phyloP scores from a whole-genome alignment of 129 eudicot genomes.

The Flaveria linearis region DNA sequence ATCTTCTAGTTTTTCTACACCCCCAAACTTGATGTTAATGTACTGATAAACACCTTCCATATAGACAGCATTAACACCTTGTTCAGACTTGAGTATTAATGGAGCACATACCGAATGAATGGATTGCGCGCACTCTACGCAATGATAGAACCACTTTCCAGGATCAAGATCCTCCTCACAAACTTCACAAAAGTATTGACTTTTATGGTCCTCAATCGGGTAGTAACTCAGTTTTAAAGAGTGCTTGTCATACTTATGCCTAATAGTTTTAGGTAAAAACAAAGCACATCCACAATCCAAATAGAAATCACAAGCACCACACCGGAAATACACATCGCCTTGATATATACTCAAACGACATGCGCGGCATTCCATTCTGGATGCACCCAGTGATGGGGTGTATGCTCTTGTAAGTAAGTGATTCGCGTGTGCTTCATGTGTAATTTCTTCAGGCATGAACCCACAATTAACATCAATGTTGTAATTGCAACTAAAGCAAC shows the following conservation, averaged over 20 bases:
- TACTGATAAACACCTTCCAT: neutral
- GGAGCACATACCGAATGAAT: neutral
- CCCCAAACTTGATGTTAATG: neutral
- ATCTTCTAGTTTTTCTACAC: no score
- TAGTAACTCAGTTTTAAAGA: neutral
- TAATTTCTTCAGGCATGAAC: neutral
- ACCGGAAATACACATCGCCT: neutral
- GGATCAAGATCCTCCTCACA: neutral
- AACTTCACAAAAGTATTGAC: neutral
- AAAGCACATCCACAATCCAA: neutral
- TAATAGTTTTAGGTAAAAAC: neutral
- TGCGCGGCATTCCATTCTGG: neutral
- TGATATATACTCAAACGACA: neutral
- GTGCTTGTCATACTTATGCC: neutral
- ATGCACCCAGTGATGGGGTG: no score
- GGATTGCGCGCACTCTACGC: neutral
- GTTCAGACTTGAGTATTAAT: neutral
- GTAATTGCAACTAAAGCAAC: neutral
- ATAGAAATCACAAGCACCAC: slow-evolving; percentile 5
- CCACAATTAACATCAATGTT: slow-evolving; percentile 7
- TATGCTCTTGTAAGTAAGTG: neutral
- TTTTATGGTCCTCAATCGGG: slow-evolving; percentile 1
- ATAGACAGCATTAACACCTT: neutral
- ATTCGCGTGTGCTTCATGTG: slow-evolving; percentile 8
- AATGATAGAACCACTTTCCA: neutral